Base-by-base conservation (phyloP, 2,329 filamentous ascomycete species). In the Colletotrichum navitas region DNA sequence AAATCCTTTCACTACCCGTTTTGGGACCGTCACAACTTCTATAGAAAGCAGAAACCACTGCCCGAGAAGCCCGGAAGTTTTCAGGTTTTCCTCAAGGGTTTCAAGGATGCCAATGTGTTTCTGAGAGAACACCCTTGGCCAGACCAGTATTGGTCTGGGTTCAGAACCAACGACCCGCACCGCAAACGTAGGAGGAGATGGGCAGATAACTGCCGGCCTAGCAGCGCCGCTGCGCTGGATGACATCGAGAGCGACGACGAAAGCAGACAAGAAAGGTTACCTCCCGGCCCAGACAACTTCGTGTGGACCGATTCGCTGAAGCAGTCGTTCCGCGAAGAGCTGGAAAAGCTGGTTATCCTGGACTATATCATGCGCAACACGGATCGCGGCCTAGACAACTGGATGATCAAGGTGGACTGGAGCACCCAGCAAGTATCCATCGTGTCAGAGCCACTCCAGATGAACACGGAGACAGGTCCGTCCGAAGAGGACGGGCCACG, bases 351-450 rank as follows among this genome's bases (percentile, higher is more conserved):
- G 10, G 97, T 99, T 29, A 97, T 99, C 77, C 82, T 99, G 75
- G 96, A 99, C 82, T 99, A 99, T 80, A 97, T 99, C 74, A 99
- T 99, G 96, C 90, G 96, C 69, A 99, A 99, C 79, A 99, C 96
- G 1, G 96, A 99, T 80, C 90, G 96, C 82, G 96, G 96, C 1
- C 85, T 98, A 68, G 96, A 99, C 80, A 99, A 99, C 77, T 99
- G 96, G 96, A 99, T 99, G 96, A 94, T 99, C 79, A 96, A 94
- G 81, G 93, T 99, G 41, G 95, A 99, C 80, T 94, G 91, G 87
- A 89, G 94, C 76, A 91, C 89, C 3, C 90, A 96, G 77, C 89
- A 92, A 77, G 95, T 96, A 16, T 94, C 93, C 10, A 94, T 99
- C 74, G 91, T 92, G 21, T 94, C 94, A 0, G 94, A 98, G 72